Percentiles rank a stretch among this genome's conserved stretches.
phyloP scores from a whole-genome alignment of 1,139 yeast genomes.

The Candida tetrigidarum region DNA sequence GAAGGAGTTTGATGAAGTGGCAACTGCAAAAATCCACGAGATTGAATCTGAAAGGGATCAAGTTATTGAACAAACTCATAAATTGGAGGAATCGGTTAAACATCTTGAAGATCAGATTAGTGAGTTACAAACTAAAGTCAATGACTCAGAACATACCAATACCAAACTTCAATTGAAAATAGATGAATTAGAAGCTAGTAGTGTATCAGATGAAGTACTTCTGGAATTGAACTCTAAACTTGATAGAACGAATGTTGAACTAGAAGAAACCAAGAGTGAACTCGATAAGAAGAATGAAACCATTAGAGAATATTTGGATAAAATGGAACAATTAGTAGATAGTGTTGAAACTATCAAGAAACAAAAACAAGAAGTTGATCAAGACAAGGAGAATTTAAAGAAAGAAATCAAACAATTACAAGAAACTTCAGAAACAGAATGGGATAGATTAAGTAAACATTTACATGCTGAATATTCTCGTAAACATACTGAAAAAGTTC shows the following conservation, averaged over 20 bases:
- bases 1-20: constrained; percentile 15
- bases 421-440: constrained; percentile 31
- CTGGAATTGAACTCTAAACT: constrained; percentile 7
- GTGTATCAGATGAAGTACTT: constrained; percentile 9
- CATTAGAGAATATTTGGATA: constrained; percentile 28
- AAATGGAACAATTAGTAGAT: constrained; percentile 27
- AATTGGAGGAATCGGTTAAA: constrained; percentile 4
- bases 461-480: constrained; percentile 69
- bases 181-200: constrained; percentile 20
- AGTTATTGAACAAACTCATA: constrained; percentile 20
- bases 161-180: constrained; percentile 25
- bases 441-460: constrained; percentile 65
- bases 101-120: constrained; percentile 24
- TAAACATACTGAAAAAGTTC: constrained; percentile 63
- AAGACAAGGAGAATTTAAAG: constrained; percentile 4
- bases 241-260: background rate
- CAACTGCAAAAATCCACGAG: constrained; percentile 20
- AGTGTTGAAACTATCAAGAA: constrained; percentile 23
- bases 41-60: constrained; percentile 25
- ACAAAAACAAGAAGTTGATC: constrained; percentile 12
- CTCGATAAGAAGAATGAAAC: constrained; percentile 25
- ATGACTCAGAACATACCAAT: constrained; percentile 21
- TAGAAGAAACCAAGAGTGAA: constrained; percentile 10
- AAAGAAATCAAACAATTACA: constrained; percentile 39
- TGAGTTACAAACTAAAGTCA: constrained; percentile 17